These are phyloP conservation scores for Pharus latifolius DNA, from an alignment of 176 grass and related monocot species.

Conservation along the genomic window DNA sequence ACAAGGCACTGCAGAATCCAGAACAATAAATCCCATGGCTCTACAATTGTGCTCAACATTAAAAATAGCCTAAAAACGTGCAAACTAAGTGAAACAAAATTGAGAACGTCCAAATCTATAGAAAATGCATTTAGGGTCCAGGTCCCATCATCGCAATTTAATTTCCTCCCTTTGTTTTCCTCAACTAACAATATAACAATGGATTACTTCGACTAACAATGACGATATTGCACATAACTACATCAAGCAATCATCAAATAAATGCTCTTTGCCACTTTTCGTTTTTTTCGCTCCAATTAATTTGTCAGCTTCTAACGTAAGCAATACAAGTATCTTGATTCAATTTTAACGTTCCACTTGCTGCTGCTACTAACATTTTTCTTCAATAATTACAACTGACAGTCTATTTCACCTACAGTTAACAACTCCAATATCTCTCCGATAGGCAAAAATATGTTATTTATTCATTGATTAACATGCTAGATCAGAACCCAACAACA, in stretches of 20 bases:
- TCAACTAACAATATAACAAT: not conserved
- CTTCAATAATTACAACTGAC: not conserved
- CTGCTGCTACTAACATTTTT: not conserved
- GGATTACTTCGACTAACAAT: not conserved
- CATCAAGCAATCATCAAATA: not conserved
- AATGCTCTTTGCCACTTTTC: too few species aligned
- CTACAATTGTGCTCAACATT: not conserved
- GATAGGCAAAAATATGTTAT: not conserved
- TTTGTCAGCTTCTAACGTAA: not conserved
- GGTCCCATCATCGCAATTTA: not conserved
- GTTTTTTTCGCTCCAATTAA: not conserved
- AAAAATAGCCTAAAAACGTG: not conserved
- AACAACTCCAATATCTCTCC: not conserved
- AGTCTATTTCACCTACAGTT: too few species aligned
- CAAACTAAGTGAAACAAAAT: not conserved
- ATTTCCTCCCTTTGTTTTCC: not conserved
- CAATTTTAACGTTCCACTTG: not conserved
- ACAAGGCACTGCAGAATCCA: not conserved
- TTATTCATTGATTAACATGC: not conserved
- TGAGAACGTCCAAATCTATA: not conserved
- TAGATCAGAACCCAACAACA: not conserved
- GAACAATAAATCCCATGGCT: not conserved
- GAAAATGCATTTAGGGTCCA: not conserved
- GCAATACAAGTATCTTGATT: not conserved
- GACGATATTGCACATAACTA: not conserved